Evolutionary conservation across 768 basidiomycete species (phyloP).

Genomic region (Leucosporidium creatinivorum): DNA sequence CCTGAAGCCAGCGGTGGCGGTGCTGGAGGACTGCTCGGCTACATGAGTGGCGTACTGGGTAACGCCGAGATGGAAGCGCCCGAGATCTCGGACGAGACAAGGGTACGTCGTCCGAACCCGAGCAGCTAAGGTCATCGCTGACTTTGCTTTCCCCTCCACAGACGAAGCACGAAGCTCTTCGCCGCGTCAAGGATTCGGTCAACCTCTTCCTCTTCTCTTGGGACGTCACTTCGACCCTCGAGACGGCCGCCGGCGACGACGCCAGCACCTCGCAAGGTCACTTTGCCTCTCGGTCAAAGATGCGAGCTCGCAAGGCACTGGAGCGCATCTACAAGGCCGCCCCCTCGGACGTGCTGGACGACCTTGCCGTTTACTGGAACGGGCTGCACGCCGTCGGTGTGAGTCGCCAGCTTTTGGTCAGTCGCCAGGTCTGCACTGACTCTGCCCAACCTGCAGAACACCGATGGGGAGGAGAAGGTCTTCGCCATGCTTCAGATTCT

Average conservation of each 20-base stretch:
- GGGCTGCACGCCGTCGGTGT: background rate
- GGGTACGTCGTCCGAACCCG: conserved; percentile 1
- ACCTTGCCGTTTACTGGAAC: conserved; percentile 70
- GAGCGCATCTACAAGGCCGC: conserved; percentile 79
- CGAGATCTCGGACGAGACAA: conserved; percentile 16
- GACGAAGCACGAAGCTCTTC: conserved; percentile 19
- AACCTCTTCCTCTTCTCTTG: conserved; percentile 24
- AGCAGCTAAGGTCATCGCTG: too few species aligned
- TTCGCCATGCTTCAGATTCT: conserved; percentile 80
- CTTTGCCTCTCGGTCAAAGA: conserved; percentile 23
- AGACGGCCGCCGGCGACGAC: conserved; percentile 7
- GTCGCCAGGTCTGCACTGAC: background rate
- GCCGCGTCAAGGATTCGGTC: conserved; percentile 19
- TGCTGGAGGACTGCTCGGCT: conserved; percentile 65
- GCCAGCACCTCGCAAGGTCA: conserved; percentile 26
- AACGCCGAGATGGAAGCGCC: conserved; percentile 49
- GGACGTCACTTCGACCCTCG: conserved; percentile 27
- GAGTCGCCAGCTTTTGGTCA: background rate
- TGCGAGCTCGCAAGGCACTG: conserved; percentile 67
- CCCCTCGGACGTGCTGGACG: conserved; percentile 73
- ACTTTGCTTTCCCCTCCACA: background rate
- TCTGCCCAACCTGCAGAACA: conserved; percentile 5
- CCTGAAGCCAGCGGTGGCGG: conserved; percentile 42
- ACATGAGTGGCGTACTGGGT: conserved; percentile 85
- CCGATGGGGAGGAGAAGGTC: conserved; percentile 45